Evolutionary conservation across 1,284 basidiomycete genomes (phyloP).

Genomic region (Fomitopsis betulina): DNA sequence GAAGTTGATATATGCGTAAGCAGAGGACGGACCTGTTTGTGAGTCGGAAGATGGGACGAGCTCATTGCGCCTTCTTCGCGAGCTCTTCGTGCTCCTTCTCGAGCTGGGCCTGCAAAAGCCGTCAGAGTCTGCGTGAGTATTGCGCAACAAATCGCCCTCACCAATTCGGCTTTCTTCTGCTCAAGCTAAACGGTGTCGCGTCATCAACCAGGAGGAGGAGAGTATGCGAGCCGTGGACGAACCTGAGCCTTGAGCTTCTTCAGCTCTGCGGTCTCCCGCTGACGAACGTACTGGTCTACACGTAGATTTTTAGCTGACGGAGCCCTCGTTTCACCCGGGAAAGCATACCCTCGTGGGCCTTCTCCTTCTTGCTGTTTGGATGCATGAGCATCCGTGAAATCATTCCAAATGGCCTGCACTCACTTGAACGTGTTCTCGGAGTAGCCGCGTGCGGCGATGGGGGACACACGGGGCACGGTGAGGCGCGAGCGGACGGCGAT

Average conservation of each 20-base stretch:
- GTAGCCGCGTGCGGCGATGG: conserved; percentile 30
- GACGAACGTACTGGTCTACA: conserved; percentile 55
- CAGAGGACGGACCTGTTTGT: not conserved
- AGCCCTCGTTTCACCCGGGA: too few species aligned
- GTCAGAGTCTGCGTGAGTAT: not conserved
- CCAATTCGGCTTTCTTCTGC: conserved; percentile 54
- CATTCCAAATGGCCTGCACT: conserved; percentile 40
- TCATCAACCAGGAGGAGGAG: not conserved
- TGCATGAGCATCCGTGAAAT: conserved; percentile 1
- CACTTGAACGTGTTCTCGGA: conserved; percentile 33
- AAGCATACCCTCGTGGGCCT: conserved; percentile 60
- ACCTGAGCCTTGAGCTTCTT: conserved; percentile 57
- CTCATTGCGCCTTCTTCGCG: conserved; percentile 1
- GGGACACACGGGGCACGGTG: conserved; percentile 32
- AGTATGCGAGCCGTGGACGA: conserved; percentile 13
- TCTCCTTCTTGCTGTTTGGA: conserved; percentile 59
- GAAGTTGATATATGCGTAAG: not conserved
- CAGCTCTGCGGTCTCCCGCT: conserved; percentile 50
- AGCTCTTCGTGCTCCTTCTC: conserved; percentile 33
- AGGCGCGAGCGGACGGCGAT: conserved; percentile 37
- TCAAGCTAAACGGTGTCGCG: conserved; percentile 40
- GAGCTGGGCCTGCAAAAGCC: conserved; percentile 26
- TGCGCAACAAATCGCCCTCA: conserved; percentile 25
- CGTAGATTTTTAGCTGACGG: conserved; percentile 1
- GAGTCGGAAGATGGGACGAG: not conserved